A percentile compares a stretch with the other conserved stretches of the same genome.
These are phyloP conservation scores for Pueraria montana DNA, from an alignment of 306 rosid species.

Conservation along the genomic window DNA sequence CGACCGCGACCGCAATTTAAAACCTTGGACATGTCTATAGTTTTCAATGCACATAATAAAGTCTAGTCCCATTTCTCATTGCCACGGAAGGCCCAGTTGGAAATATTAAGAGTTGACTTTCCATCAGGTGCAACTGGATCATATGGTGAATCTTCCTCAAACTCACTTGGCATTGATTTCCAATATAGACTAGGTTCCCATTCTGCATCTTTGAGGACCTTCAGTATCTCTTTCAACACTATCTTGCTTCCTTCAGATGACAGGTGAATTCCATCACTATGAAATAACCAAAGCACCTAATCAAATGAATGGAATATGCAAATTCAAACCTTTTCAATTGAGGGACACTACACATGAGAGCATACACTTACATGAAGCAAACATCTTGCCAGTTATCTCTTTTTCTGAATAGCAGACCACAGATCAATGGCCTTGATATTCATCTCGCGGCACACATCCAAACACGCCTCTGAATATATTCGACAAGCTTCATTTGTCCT, in stretches of 20 bases:
- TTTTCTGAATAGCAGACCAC: slow-evolving; percentile 63
- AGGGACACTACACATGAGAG: not conserved
- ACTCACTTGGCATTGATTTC: slow-evolving; percentile 62
- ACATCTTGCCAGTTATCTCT: slow-evolving; percentile 63
- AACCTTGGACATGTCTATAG: too few relatives aligned
- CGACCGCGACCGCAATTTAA: too few relatives aligned
- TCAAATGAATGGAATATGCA: not conserved
- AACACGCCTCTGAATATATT: slow-evolving; percentile 72
- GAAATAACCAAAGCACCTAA: slow-evolving; percentile 13
- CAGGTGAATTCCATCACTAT: slow-evolving; percentile 79
- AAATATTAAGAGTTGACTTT: slow-evolving; percentile 36
- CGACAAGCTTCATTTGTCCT: slow-evolving; percentile 59
- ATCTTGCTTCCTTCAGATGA: slow-evolving; percentile 67
- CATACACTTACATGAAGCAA: slow-evolving; percentile 67
- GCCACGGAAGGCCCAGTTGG: not conserved
- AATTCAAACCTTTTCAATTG: not conserved
- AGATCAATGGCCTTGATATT: slow-evolving; percentile 68
- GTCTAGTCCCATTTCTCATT: not conserved
- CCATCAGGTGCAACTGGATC: slow-evolving; percentile 52
- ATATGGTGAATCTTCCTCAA: slow-evolving; percentile 62
- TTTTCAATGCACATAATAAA: not conserved
- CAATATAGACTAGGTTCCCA: slow-evolving; percentile 73
- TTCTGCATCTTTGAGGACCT: slow-evolving; percentile 63
- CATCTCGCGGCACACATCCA: slow-evolving; percentile 63
- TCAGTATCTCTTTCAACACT: slow-evolving; percentile 64